phyloP scores from a whole-genome alignment of 179 eudicot species.

The Camellia oleifera region DNA sequence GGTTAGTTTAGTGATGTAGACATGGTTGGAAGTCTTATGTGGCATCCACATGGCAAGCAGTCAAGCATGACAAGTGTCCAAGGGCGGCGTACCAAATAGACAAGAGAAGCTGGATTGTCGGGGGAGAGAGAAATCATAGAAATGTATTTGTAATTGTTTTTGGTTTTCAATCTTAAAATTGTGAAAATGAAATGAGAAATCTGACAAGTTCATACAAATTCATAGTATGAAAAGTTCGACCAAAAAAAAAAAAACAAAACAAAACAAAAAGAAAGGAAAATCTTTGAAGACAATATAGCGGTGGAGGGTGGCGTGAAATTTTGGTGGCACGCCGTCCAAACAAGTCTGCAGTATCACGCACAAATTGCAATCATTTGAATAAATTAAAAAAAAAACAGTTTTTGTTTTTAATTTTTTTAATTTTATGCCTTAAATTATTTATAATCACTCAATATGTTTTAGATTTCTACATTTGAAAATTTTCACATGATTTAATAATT shows the following conservation, averaged over 20 bases:
- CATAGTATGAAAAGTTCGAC: no score
- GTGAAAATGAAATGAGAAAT: background rate
- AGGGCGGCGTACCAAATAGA: conserved; percentile 16
- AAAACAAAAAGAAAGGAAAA: background rate
- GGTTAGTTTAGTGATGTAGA: conserved; percentile 29
- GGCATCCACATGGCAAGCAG: background rate
- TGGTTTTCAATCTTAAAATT: no score
- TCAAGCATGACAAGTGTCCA: background rate
- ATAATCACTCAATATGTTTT: no score
- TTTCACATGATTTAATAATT: no score
- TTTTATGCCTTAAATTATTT: no score
- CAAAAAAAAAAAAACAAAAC: no score
- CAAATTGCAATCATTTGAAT: background rate
- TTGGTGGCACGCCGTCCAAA: conserved; percentile 71
- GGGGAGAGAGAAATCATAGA: background rate
- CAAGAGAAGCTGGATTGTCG: background rate
- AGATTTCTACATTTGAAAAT: no score
- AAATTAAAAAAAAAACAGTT: no score
- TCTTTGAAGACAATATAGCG: conserved; percentile 36
- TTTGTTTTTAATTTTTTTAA: no score
- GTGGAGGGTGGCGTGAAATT: conserved; percentile 52
- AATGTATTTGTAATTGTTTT: no score
- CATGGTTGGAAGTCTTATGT: conserved; percentile 22
- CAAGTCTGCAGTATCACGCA: conserved; percentile 57
- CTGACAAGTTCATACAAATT: no score